phyloP scores from a whole-genome alignment of 768 basidiomycete genomes.

The Inosperma sp. region DNA sequence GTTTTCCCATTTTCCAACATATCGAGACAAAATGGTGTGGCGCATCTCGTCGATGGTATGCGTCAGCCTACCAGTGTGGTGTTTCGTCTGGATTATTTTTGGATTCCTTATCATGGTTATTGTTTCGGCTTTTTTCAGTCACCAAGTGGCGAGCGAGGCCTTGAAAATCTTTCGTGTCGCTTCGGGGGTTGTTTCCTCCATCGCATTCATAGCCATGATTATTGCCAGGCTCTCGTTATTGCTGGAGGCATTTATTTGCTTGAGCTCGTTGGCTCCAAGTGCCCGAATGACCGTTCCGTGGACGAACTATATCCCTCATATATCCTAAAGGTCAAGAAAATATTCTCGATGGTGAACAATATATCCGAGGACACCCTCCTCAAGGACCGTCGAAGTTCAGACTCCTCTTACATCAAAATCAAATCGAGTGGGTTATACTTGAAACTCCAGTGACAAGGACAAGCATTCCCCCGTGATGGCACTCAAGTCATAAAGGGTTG shows the following conservation, averaged over 20 bases:
- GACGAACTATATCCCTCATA: conserved; percentile 8
- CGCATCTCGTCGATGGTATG: not conserved
- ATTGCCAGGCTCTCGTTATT: not conserved
- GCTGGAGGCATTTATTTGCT: not conserved
- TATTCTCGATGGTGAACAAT: not conserved
- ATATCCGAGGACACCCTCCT: too few species aligned
- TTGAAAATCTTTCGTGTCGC: not conserved
- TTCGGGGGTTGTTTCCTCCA: not conserved
- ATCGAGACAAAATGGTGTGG: conserved; percentile 1
- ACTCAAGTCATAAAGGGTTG: too few species aligned
- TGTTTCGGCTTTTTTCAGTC: too few species aligned
- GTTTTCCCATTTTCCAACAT: not conserved
- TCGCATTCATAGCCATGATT: not conserved
- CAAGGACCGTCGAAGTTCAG: too few species aligned
- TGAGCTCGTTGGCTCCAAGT: not conserved
- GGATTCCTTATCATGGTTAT: too few species aligned
- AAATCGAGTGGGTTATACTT: too few species aligned
- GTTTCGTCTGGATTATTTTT: too few species aligned
- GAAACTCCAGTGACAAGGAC: too few species aligned
- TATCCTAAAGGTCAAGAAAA: not conserved
- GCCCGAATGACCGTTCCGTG: not conserved
- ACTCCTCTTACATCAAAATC: too few species aligned
- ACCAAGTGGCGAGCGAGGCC: not conserved
- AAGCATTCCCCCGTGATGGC: too few species aligned
- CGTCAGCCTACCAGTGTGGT: too few species aligned